Evolutionary conservation across 2,329 filamentous ascomycete genomes (phyloP), one percentile per base, ranked within the genome.

Genomic region (Paracoccidioides brasiliensis): DNA sequence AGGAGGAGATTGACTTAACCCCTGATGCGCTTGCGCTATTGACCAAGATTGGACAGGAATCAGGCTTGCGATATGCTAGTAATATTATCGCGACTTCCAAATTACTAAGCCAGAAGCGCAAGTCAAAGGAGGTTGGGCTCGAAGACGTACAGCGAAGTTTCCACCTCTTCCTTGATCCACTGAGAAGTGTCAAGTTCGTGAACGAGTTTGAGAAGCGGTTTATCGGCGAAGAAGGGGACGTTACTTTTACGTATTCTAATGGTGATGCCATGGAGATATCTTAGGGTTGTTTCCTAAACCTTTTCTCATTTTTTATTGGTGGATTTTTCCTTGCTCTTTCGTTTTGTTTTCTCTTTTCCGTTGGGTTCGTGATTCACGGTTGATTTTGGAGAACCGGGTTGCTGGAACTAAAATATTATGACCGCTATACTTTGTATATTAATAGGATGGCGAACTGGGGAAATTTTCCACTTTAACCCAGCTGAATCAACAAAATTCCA

Each of bases 51-150:
- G 93, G 90, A 35, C 81, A 90, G 66, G 93, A 98, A 71, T 85
- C 90, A 1, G 91, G 91, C 30, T 78, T 98, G 52, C 81, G 93
- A 63, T 98, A 98, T 69, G 91, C 90, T n/a, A 94, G 89, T 75
- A 96, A 98, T 69, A 83, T 98, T 55, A 96, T 98, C 72, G 95
- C 88, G 28, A 96, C 93, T 1, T 93, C 89, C 4, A 86, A 95
- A 70, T 80, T 98, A 46, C 80, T 97, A 52, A 83, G 83, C 59
- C 83, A 87, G 65, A 97, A 96, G 79, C 82, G 90, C 61, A 86
- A 84, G 66, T 85, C 86, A 14, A 88, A 88, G 71, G 85, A 91
- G 66, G 88, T 98, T 50, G 82, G 80, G 56, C 80, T 95, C 56
- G 83, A 88, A 55, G 93, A 98, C 67, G 90, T 98, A 10, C 86